Base-by-base conservation (phyloP, 169 alveolate species). In the Plasmodium malariae region DNA sequence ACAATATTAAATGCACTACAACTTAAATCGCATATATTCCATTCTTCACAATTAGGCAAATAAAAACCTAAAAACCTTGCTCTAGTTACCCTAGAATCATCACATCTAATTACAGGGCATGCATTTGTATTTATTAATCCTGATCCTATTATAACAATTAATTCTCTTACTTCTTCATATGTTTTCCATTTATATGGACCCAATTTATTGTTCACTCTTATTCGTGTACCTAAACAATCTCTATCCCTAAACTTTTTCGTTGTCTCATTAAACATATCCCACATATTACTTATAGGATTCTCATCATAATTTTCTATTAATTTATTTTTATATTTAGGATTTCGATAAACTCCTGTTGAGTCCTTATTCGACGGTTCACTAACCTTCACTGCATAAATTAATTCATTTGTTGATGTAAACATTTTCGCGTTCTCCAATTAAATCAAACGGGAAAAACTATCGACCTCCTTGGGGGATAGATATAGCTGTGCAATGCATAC, bases 1-100 rank as follows among this genome's bases (percentile, higher is more conserved):
- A 95, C 93, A 12, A 83, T 92, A 12, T 96, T 97, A 67, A 87
- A 95, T 62, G 96, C 96, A 63, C 88, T 93, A 74, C 97, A 95
- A 28, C 96, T 96, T 37, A 92, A 89, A 83, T 95, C 97, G 37
- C 92, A 76, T 11, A 95, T 80, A 36, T 93, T 88, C 97, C 97
- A 95, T 89, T 95, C 97, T 55, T 87, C 88, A 70, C 94, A 92
- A 70, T 91, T 94, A 28, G 96, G 94, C 62, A 94, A 63, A 43
- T 90, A 94, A 19, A 94, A 57, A 37, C 96, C 96, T 63, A 78
- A 51, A 78, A 78, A 78, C 45, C 68, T 19, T 21, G 78, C 89
- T 32, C 17, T 62, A 12, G 69, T 43, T 30, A 78, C 54, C 26
- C 11, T 78, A 24, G 71, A 1, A n/a, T 78, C 89, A 37, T 62